phyloP scores from a whole-genome alignment of 176 grass and related monocot genomes.

The Eragrostis curvula region DNA sequence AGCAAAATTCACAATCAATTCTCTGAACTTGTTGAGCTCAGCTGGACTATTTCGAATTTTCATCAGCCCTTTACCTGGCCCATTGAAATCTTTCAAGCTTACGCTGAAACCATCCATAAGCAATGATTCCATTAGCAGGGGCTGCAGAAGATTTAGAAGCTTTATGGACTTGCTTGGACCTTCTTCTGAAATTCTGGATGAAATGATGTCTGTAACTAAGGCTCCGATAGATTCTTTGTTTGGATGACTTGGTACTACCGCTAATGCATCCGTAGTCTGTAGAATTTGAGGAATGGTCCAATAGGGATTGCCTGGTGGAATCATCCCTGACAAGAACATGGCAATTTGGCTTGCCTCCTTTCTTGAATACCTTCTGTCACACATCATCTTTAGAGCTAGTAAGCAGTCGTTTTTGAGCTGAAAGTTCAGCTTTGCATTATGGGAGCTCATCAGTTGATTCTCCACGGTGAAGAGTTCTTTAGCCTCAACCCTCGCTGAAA shows the following conservation, averaged over 20 bases:
- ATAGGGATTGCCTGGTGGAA: conserved; percentile 19
- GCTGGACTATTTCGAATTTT: conserved; percentile 20
- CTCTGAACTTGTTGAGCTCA: conserved; percentile 37
- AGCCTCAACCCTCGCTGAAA: conserved; percentile 68
- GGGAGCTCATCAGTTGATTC: conserved; percentile 64
- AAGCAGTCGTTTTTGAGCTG: conserved; percentile 62
- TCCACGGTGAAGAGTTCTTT: conserved; percentile 63
- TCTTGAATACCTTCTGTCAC: conserved; percentile 29
- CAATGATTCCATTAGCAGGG: conserved; percentile 67
- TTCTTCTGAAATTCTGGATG: conserved; percentile 39
- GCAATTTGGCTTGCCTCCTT: conserved; percentile 54
- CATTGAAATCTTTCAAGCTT: conserved; percentile 56
- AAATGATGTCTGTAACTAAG: conserved; percentile 41
- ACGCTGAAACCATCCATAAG: conserved; percentile 65
- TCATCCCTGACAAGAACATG: conserved; percentile 51
- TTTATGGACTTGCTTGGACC: conserved; percentile 49
- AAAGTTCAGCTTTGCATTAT: conserved; percentile 66
- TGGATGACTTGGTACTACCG: conserved; percentile 26
- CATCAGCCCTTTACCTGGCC: conserved; percentile 32
- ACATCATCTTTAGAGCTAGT: conserved; percentile 61
- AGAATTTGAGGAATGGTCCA: conserved; percentile 59
- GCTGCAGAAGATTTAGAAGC: conserved; percentile 65
- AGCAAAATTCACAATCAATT: conserved; percentile 47
- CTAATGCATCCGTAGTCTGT: conserved; percentile 28
- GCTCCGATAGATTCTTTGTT: conserved; percentile 37